These are phyloP conservation scores for Jamesozyma piceae DNA, from an alignment of 805 yeast species.

Conservation along the genomic window DNA sequence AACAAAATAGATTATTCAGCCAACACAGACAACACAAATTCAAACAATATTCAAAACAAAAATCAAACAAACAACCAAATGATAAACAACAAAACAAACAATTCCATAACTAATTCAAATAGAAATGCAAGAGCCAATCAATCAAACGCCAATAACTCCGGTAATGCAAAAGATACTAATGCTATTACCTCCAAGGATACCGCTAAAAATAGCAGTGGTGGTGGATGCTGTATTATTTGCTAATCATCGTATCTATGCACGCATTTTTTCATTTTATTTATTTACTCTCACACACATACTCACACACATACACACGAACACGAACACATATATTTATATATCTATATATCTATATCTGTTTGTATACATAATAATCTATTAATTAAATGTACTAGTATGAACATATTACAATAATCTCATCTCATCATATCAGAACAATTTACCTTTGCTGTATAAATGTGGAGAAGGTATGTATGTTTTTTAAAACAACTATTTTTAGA, in stretches of 20 bases:
- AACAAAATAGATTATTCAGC: neutral
- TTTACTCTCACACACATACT: neutral
- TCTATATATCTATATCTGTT: neutral
- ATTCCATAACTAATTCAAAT: neutral
- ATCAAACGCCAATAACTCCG: neutral
- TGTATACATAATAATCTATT: neutral
- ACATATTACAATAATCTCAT: no score
- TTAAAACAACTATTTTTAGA: no score
- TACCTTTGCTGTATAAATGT: no score
- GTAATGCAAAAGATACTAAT: neutral
- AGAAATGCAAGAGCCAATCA: slow-evolving; percentile 6
- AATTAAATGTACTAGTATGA: neutral
- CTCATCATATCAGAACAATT: no score
- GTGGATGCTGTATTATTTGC: slow-evolving; percentile 31
- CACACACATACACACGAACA: neutral
- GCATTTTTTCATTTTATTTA: neutral
- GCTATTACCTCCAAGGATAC: neutral
- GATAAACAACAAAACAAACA: neutral
- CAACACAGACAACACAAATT: neutral
- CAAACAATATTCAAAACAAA: neutral
- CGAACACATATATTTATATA: neutral
- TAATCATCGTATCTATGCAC: slow-evolving; percentile 1
- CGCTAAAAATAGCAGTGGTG: slow-evolving; percentile 7
- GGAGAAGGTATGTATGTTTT: no score
- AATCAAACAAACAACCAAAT: neutral